Evolutionary conservation across 75 land plant species (phyloP).

Genomic region (Azolla pinnata): DNA sequence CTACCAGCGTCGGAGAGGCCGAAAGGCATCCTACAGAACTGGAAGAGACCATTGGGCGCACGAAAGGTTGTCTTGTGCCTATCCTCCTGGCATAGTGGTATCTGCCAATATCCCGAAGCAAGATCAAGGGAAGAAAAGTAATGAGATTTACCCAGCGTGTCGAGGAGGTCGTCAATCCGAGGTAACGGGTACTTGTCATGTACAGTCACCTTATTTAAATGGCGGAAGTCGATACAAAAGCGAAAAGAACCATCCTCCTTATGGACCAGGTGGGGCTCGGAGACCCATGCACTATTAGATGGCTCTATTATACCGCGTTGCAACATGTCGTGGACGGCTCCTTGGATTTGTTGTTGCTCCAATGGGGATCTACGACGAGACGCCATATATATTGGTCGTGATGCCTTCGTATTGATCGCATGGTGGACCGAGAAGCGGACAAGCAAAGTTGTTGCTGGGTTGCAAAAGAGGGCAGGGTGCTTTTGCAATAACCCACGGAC

Average conservation of each 20-base stretch:
- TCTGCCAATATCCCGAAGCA: constrained; percentile 21
- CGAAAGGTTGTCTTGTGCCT: constrained; percentile 10
- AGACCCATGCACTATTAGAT: neutral
- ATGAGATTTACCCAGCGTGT: constrained; percentile 1
- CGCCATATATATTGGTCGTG: neutral
- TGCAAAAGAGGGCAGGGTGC: neutral
- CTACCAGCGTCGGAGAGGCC: constrained; percentile 17
- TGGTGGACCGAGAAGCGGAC: neutral
- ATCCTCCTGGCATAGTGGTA: constrained; percentile 2
- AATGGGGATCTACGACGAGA: neutral
- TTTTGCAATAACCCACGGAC: neutral
- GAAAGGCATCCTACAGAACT: constrained; percentile 23
- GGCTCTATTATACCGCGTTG: neutral
- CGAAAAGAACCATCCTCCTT: constrained; percentile 18
- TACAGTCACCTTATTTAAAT: constrained; percentile 15
- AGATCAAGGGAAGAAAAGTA: constrained; percentile 22
- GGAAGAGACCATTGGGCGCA: constrained; percentile 16
- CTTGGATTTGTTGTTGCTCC: neutral
- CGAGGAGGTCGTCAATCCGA: constrained; percentile 18
- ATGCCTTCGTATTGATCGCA: neutral
- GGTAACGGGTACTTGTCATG: constrained; percentile 15
- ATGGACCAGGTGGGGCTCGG: constrained; percentile 5
- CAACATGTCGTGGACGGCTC: neutral
- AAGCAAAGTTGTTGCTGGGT: neutral
- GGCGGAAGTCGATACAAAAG: constrained; percentile 17